phyloP scores from a whole-genome alignment of 306 rosid species.

The Fragaria ananassa region DNA sequence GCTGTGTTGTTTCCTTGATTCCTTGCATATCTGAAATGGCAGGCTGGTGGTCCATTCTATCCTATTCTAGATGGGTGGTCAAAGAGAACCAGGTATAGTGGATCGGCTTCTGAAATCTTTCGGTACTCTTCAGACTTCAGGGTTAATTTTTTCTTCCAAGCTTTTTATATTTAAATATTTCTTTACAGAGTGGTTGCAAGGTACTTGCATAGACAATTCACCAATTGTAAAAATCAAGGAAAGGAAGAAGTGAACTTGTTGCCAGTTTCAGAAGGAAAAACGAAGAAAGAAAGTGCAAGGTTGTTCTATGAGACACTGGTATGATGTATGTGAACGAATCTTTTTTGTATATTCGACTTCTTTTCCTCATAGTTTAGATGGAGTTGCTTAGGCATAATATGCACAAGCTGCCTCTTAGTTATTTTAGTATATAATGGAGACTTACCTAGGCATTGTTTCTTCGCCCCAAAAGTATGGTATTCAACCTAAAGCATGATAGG shows the following conservation, averaged over 20 bases:
- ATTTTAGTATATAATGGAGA: background rate
- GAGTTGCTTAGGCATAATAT: background rate
- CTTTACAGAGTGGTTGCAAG: slow-evolving; percentile 56
- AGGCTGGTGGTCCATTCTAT: no score
- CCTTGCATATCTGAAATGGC: no score
- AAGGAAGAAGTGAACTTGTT: slow-evolving; percentile 46
- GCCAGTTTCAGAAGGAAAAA: slow-evolving; percentile 35
- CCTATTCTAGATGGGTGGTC: slow-evolving; percentile 69
- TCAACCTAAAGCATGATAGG: background rate
- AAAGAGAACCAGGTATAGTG: slow-evolving; percentile 61
- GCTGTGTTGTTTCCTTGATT: no score
- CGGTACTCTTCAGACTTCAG: background rate
- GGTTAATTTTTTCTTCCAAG: slow-evolving; percentile 13
- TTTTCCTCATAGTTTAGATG: background rate
- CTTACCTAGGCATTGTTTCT: background rate
- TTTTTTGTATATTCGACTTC: background rate
- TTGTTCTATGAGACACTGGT: no score
- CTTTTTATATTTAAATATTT: slow-evolving; percentile 14
- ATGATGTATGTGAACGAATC: slow-evolving; percentile 22
- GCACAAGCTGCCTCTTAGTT: background rate
- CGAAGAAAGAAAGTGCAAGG: slow-evolving; percentile 70
- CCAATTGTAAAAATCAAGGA: slow-evolving; percentile 24
- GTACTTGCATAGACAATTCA: slow-evolving; percentile 44
- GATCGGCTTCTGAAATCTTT: slow-evolving; percentile 23
- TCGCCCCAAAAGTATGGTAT: background rate